phyloP scores from a whole-genome alignment of 306 rosid genomes.

The Quercus engelmannii region DNA sequence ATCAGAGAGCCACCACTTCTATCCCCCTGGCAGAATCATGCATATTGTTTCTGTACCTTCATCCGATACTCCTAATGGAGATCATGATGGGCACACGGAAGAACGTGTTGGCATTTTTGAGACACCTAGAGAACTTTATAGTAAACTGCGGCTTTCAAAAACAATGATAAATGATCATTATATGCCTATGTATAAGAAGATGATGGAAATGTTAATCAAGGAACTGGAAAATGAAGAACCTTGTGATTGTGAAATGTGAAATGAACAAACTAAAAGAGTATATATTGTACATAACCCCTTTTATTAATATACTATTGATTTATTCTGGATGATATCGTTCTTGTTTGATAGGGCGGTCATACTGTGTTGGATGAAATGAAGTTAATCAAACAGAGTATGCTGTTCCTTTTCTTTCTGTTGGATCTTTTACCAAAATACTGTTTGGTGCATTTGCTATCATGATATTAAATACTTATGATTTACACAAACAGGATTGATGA shows the following conservation, averaged over 20 bases:
- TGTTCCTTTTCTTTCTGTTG: too few relatives aligned
- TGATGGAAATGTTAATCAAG: constrained; percentile 79
- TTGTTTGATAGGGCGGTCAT: too few relatives aligned
- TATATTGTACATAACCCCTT: background rate
- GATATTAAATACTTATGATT: too few relatives aligned
- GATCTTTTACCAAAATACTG: too few relatives aligned
- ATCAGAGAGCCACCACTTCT: constrained; percentile 63
- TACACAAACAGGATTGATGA: too few relatives aligned
- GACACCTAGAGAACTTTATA: constrained; percentile 82
- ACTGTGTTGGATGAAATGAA: too few relatives aligned
- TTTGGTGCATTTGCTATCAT: too few relatives aligned
- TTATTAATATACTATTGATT: background rate
- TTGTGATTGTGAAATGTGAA: constrained; percentile 29
- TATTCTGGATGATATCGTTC: background rate
- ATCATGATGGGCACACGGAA: constrained; percentile 32
- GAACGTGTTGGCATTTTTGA: constrained; percentile 66
- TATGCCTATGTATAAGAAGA: constrained; percentile 98
- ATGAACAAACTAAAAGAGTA: background rate
- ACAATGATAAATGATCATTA: constrained; percentile 95
- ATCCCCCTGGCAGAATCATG: constrained; percentile 92
- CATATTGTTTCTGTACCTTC: constrained; percentile 61
- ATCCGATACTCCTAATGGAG: constrained; percentile 36
- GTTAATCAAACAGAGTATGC: too few relatives aligned
- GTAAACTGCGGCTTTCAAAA: constrained; percentile 88
- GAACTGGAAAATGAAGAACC: constrained; percentile 60